These are phyloP conservation scores for Anethum foeniculum DNA, from an alignment of 140 eudicot species.

Conservation along the genomic window DNA sequence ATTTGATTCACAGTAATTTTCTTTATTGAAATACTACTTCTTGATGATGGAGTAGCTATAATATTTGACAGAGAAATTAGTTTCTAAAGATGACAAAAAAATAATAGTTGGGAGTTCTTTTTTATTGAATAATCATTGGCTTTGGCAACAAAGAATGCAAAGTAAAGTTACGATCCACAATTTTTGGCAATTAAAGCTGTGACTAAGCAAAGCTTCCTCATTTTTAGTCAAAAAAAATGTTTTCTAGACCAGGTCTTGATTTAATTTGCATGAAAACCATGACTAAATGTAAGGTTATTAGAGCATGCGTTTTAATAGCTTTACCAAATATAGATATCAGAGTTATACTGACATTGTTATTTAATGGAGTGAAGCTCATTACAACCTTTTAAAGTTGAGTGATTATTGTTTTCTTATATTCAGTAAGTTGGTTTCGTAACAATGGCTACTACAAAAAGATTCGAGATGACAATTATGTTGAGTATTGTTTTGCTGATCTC, in stretches of 20 bases:
- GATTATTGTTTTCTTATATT: neutral
- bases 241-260: neutral
- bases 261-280: neutral
- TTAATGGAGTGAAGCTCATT: neutral
- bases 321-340: neutral
- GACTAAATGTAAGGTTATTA: neutral
- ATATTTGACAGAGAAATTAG: too few relatives aligned
- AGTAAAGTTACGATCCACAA: neutral
- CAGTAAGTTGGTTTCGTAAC: neutral
- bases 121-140: too few relatives aligned
- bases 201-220: neutral
- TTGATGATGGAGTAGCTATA: too few relatives aligned
- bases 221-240: neutral
- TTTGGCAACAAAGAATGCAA: too few relatives aligned
- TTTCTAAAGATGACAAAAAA: too few relatives aligned
- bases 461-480: neutral
- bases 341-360: neutral
- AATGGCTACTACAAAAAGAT: neutral
- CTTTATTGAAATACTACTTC: too few relatives aligned
- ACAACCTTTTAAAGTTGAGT: neutral
- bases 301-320: neutral
- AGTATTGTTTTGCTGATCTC: neutral
- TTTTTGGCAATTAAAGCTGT: neutral
- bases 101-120: too few relatives aligned
- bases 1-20: too few relatives aligned